A percentile compares a stretch with the other conserved stretches of the same genome.
These are phyloP conservation scores for Botrytis byssoidea DNA, from an alignment of 2,329 filamentous ascomycete genomes.

Conservation along the genomic window DNA sequence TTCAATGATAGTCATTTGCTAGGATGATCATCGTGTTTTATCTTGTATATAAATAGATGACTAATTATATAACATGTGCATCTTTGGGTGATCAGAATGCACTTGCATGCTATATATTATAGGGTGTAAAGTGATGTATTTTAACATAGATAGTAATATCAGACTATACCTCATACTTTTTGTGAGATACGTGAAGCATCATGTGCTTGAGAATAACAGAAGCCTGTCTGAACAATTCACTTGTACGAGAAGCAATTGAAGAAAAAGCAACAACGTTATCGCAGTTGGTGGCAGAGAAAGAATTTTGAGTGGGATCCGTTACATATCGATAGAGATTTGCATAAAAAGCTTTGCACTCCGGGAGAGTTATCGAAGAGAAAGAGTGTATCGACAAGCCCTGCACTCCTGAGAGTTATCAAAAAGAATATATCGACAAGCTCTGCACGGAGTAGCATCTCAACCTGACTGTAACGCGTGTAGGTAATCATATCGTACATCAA, in stretches of 20 bases:
- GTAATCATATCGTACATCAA: neutral
- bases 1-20: rapidly evolving
- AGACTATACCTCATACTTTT: neutral
- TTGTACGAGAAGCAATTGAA: neutral
- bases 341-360: neutral
- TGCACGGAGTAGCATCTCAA: neutral
- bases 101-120: neutral
- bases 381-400: neutral
- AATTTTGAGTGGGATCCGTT: neutral
- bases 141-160: neutral
- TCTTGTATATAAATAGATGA: neutral
- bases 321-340: neutral
- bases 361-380: neutral
- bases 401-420: neutral
- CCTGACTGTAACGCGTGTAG: neutral
- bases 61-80: neutral
- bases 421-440: neutral
- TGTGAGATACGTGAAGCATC: neutral
- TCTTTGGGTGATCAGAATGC: neutral
- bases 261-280: neutral
- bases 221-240: neutral
- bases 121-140: neutral
- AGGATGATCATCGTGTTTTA: rapidly evolving
- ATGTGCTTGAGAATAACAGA: neutral
- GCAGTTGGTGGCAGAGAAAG: neutral